Conservation (phyloP, 371 early-diverging fungal species). For the Conidiobolus coronatus region DNA sequence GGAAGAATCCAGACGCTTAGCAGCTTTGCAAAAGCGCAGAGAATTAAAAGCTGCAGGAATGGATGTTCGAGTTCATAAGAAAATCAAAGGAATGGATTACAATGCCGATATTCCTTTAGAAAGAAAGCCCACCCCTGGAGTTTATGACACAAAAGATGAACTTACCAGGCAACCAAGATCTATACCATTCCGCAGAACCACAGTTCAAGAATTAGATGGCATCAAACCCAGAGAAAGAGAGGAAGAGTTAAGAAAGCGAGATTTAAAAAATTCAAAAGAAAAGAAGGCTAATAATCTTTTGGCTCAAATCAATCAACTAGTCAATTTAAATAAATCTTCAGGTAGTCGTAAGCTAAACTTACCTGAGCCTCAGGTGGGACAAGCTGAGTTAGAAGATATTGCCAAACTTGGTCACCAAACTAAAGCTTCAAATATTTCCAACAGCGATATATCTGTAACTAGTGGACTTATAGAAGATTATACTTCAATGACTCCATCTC, state of each 20-base stretch:
- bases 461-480: constrained; percentile 46
- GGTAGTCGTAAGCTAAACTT: constrained; percentile 58
- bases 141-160: constrained; percentile 81
- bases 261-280: constrained; percentile 51
- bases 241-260: constrained; percentile 39
- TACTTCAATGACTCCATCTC: constrained; percentile 23
- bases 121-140: constrained; percentile 64
- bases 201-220: constrained; percentile 52
- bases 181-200: constrained; percentile 14
- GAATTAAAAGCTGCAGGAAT: constrained; percentile 95
- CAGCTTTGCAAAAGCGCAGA: constrained; percentile 75
- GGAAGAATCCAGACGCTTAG: constrained; percentile 81
- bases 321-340: constrained; percentile 41
- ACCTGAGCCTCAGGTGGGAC: constrained; percentile 81
- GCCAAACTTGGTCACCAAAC: constrained; percentile 34
- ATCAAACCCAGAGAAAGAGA: constrained; percentile 50
- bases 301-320: constrained; percentile 28
- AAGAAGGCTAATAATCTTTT: constrained; percentile 24
- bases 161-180: constrained; percentile 31
- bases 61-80: constrained; percentile 28
- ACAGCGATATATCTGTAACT: constrained; percentile 17
- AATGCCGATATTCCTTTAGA: constrained; percentile 92
- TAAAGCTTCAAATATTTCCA: constrained; percentile 24
- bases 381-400: constrained; percentile 60
- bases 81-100: constrained; percentile 69